Base-by-base conservation (phyloP, 768 basidiomycete genomes). In the Leccinum olivaceopallidum region DNA sequence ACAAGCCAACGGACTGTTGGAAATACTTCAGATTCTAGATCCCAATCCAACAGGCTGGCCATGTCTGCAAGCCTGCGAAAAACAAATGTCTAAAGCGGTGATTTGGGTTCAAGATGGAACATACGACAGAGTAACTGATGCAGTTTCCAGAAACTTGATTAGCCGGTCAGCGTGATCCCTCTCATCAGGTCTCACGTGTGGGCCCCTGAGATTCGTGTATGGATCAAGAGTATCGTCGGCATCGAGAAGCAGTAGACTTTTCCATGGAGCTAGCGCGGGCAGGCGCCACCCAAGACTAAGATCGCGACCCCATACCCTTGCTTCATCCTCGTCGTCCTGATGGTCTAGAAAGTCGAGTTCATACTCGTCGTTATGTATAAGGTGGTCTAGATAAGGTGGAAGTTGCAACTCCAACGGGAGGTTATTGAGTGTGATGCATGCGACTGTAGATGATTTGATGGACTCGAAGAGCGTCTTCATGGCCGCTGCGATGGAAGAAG, bases 1-100 rank as follows among this genome's bases (percentile, higher is more conserved):
- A 98, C 90, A 32, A 99, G 80, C 84, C 94, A 94, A 18, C 93
- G 85, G 9, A 96, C 95, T n/a, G 91, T 85, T 1, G 94, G 92
- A 68, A 90, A 92, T 1, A 96, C 82, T 66, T 96, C 92, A 0
- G 83, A 78, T 65, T 93, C 86, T 7, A 93, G 76, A 64, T 94
- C 88, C 85, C 92, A 92, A 59, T 94, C 92, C 44, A 95, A 76
- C 37, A 92, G 71, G 69, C 81, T 87, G 3, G 89, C 89, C 81
- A 94, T 87, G 64, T 94, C 92, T 14, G 85, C 85, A 36, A 95
- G 78, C 50, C 90, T 92, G 63, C 28, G 52, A 26, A 53, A 60
- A 8, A 36, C 2, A 51, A 2, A 60, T 24, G 42, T 63, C 37
- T 34, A 52, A 56, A 54, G 10, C 20, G 47, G 28, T 37, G 55